Evolutionary conservation across 176 grass and related monocot species (phyloP), one percentile per base, ranked within the genome.

Genomic region (Pontederia paniculata): DNA sequence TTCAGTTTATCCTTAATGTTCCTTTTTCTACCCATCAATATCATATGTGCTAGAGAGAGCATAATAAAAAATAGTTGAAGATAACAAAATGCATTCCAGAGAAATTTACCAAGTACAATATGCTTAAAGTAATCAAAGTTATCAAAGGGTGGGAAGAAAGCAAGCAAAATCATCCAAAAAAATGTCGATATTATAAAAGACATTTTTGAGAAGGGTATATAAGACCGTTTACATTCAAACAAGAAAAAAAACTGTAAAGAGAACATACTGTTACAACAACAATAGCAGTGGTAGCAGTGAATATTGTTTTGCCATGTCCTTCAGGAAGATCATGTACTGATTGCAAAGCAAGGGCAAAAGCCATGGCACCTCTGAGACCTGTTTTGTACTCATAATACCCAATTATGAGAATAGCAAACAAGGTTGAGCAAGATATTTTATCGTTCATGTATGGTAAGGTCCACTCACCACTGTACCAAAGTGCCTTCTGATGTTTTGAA

Each of bases 281-380:
- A 81, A 97, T 97, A 43, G 93, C 83, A 58, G 93, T 97, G 21
- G 93, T 97, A 18, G 93, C 66, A 28, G 82, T 87, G 57, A 97
- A 84, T 84, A 97, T 97, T 4, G 93, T 78, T 42, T 97, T 90
- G 44, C 93, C 93, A 84, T 97, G 93, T 71, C 86, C 93, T 58
- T 84, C 93, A 64, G 85, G 86, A 67, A 97, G 86, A 77, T 97
- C 93, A 77, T 97, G 83, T 48, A 84, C 80, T 76, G 93, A 97
- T 68, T 97, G 93, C 41, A 97, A 80, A 66, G 93, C 93, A 90
- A 97, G 93, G 1, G 93, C 93, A 88, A 97, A 97, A 74, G 93
- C 93, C 93, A 97, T 97, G 12, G 93, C 93, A 20, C 93, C 93
- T 82, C 93, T 90, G 68, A 97, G 83, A 19, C 93, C 93, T 97